Evolutionary conservation across 1,139 yeast genomes (phyloP), one percentile per base, ranked within the genome.

Genomic region (Pichia terricola): DNA sequence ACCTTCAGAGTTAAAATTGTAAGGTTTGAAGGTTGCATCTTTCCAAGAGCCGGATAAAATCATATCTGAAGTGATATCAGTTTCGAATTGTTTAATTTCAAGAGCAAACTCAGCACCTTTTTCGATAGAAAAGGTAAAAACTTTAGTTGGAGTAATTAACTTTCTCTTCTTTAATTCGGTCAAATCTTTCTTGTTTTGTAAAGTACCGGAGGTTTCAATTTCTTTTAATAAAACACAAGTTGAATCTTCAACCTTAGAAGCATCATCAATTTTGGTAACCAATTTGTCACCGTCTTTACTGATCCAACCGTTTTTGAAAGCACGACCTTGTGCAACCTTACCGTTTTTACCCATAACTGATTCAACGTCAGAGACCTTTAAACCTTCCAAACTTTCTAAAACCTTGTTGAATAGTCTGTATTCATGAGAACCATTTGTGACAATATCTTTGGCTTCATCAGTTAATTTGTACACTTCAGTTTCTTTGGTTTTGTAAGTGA

Each of bases 301-400:
- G 58, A 91, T 80, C 99, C 99, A 91, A 41, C 95, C 95, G 64
- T 89, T 89, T 67, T 88, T 91, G 75, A 91, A 91, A n/a, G 97
- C 98, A 59, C 89, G 82, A 57, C 95, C 95, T 68, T 91, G 98
- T 49, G 98, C 99, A 51, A 89, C 75, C 57, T 82, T 81, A 48
- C 96, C 97, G 50, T 79, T 76, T 41, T 79, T 68, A 42, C 97
- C 96, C 65, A 89, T 71, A 52, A 81, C 77, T 47, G 78, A 64
- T 53, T 78, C 77, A 47, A 91, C 94, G 47, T 91, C 96, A 27
- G 83, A 64, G 54, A 91, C 81, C 59, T 85, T 84, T 58, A 91
- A 73, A 38, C 94, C 88, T 48, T 83, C 94, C 47, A 88, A 64
- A 36, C 83, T 72, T 57, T 79, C 75, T 50, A 83, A 70, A 40